Conservation (phyloP, 139 green algal species). For the Eudorina sp. region DNA sequence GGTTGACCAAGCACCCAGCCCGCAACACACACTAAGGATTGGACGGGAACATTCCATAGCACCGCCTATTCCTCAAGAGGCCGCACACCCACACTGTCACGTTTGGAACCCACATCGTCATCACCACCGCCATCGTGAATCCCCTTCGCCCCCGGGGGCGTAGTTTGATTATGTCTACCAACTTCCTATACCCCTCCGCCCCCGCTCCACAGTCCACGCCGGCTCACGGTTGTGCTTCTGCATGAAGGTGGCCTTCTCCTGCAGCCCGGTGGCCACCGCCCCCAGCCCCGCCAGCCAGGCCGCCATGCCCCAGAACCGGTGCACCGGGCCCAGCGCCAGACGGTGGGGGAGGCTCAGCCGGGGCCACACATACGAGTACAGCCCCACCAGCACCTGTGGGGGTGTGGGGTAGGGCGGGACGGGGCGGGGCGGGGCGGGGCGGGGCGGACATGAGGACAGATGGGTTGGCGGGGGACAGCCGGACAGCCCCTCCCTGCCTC, state of each 20-base stretch:
- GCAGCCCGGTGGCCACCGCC: slow-evolving; percentile 55
- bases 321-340: slow-evolving; percentile 52
- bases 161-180: no score
- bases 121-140: no score
- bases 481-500: neutral
- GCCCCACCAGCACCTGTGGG: slow-evolving; percentile 36
- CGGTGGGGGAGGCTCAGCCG: slow-evolving; percentile 18
- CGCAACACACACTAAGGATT: no score
- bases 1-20: no score
- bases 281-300: slow-evolving; percentile 58
- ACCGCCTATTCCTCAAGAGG: no score
- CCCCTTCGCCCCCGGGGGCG: no score
- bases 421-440: neutral
- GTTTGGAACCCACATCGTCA: no score
- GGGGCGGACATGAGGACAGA: neutral
- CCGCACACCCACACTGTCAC: no score
- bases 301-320: slow-evolving; percentile 49
- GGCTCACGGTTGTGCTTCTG: no score
- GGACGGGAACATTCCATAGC: no score
- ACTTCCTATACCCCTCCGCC: no score
- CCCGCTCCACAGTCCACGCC: no score
- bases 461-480: neutral
- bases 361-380: slow-evolving; percentile 52
- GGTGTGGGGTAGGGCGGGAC: neutral
- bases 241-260: slow-evolving; percentile 62